These are phyloP conservation scores for Aspergillus thermomutatus DNA, from an alignment of 2,329 filamentous ascomycete genomes.

Conservation along the genomic window DNA sequence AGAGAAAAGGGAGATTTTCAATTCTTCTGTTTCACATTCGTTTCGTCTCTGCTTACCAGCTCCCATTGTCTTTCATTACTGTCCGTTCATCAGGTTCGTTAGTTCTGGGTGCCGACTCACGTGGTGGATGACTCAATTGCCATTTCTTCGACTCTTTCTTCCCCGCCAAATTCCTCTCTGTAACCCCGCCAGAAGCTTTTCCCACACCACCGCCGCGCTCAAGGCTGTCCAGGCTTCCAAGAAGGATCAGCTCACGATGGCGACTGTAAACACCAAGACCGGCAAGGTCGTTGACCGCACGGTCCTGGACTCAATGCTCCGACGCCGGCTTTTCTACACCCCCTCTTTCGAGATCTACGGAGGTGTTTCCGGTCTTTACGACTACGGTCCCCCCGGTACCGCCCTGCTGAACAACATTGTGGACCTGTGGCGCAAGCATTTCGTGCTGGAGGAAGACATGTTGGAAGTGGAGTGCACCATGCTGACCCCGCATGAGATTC, in stretches of 20 bases:
- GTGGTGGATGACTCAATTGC: constrained; percentile 41
- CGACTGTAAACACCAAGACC: constrained; percentile 72
- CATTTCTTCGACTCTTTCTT: constrained; percentile 33
- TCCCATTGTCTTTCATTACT: not conserved
- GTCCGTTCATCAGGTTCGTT: constrained; percentile 7
- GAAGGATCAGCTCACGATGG: constrained; percentile 46
- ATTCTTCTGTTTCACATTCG: not conserved
- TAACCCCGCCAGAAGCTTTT: constrained; percentile 38
- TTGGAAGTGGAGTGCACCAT: constrained; percentile 92
- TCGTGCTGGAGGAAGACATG: constrained; percentile 91
- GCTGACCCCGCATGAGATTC: constrained; percentile 85
- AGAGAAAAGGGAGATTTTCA: not conserved
- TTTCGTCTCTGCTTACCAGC: not conserved
- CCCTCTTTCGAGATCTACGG: constrained; percentile 95
- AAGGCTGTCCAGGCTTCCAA: constrained; percentile 28
- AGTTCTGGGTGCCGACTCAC: constrained; percentile 18
- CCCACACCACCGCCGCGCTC: constrained; percentile 34
- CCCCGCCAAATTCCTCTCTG: constrained; percentile 29
- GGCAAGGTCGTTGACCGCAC: constrained; percentile 85
- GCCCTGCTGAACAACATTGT: constrained; percentile 83
- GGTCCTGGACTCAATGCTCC: constrained; percentile 78
- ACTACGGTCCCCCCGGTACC: constrained; percentile 88
- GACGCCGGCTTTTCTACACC: constrained; percentile 89
- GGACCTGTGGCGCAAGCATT: constrained; percentile 89
- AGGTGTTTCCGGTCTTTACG: constrained; percentile 83